A percentile compares a stretch with the other conserved stretches of the same genome.
Conservation (phyloP, 2,329 filamentous ascomycete species). For the Grosmannia serpens region DNA sequence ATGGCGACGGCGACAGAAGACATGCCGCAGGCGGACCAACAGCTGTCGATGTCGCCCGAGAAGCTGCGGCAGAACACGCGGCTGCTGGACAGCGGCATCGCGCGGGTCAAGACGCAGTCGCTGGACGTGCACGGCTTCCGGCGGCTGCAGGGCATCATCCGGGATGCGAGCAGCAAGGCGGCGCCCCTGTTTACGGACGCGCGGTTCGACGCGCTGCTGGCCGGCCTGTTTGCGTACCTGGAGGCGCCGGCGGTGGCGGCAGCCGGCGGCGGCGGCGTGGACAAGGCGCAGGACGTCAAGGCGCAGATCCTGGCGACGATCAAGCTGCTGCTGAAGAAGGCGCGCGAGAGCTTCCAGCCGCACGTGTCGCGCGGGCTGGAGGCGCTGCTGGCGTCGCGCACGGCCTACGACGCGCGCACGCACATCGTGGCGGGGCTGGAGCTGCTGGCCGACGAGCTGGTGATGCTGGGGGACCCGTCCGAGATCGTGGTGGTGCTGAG, state of each 20-base stretch:
- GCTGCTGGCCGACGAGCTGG: conserved; percentile 60
- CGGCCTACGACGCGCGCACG: conserved; percentile 53
- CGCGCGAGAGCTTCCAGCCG: conserved; percentile 52
- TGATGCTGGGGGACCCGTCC: conserved; percentile 50
- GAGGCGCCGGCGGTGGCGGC: conserved; percentile 46
- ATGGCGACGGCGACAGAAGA: conserved; percentile 13
- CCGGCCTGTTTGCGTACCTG: conserved; percentile 61
- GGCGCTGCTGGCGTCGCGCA: conserved; percentile 53
- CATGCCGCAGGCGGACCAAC: neutral
- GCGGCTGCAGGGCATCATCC: conserved; percentile 63
- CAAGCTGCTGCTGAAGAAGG: conserved; percentile 58
- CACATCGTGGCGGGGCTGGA: conserved; percentile 67
- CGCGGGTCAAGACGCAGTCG: conserved; percentile 56
- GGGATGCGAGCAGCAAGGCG: conserved; percentile 29
- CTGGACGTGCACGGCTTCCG: conserved; percentile 76
- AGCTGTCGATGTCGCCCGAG: conserved; percentile 29
- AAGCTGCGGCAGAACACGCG: conserved; percentile 46
- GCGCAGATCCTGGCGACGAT: conserved; percentile 64
- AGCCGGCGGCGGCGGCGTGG: conserved; percentile 24
- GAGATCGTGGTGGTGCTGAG: conserved; percentile 47
- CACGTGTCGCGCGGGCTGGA: conserved; percentile 59
- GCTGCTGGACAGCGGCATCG: conserved; percentile 62
- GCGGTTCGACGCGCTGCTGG: conserved; percentile 56
- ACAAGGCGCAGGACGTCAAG: conserved; percentile 62
- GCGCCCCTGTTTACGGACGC: conserved; percentile 45